Percentiles rank a stretch among this genome's conserved stretches.
Conservation (phyloP, 371 early-diverging fungal genomes). For the Amoeboradix gromovi region DNA sequence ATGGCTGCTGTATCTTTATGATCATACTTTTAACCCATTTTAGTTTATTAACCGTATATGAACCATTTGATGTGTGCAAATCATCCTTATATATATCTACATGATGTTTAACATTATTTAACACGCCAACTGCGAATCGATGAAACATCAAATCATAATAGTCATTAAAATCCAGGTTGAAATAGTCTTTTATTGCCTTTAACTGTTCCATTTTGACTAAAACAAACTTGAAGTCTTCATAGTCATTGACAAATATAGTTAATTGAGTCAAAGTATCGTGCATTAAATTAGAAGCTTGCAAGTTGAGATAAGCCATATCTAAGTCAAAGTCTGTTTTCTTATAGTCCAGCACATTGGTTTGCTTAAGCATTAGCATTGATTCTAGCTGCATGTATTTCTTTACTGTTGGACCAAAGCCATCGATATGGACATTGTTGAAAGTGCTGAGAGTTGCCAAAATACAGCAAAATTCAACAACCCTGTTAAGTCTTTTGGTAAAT, state of each 20-base stretch:
- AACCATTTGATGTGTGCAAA: slow-evolving; percentile 24
- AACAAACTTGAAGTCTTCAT: too few species aligned
- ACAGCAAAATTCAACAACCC: slow-evolving; percentile 28
- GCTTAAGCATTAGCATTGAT: slow-evolving; percentile 24
- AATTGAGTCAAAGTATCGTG: slow-evolving; percentile 12
- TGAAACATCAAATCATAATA: too few species aligned
- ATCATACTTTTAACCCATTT: slow-evolving; percentile 28
- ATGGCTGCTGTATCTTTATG: slow-evolving; percentile 22
- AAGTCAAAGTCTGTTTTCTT: slow-evolving; percentile 15
- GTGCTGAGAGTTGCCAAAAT: slow-evolving; percentile 19
- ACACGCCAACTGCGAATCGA: too few species aligned
- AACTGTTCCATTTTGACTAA: too few species aligned
- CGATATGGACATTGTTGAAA: too few species aligned
- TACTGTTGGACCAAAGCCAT: slow-evolving; percentile 23
- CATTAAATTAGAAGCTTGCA: not conserved
- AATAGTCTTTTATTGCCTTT: too few species aligned
- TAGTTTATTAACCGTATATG: slow-evolving; percentile 23
- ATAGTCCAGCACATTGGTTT: slow-evolving; percentile 28
- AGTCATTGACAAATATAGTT: too few species aligned
- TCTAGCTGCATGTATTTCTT: slow-evolving; percentile 21
- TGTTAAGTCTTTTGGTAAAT: slow-evolving; percentile 27
- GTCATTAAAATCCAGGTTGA: too few species aligned
- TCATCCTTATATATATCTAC: slow-evolving; percentile 22
- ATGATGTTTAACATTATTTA: too few species aligned
- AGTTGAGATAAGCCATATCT: not conserved